phyloP scores from a whole-genome alignment of 441 rosid genomes.

The Aleurites moluccanus region DNA sequence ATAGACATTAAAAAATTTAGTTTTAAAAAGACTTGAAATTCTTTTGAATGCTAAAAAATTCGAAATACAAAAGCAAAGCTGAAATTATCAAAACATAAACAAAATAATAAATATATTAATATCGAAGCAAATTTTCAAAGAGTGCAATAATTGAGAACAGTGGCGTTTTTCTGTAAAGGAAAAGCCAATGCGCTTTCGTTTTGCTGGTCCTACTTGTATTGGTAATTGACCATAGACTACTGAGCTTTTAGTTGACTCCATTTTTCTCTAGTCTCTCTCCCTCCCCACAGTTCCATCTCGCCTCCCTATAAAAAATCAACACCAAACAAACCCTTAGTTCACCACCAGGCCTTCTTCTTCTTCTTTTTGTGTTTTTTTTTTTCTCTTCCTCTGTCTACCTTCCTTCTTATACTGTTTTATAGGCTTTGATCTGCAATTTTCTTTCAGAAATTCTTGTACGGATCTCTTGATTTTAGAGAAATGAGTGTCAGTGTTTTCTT shows the following conservation, averaged over 20 bases:
- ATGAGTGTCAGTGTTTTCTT: slow-evolving; percentile 10
- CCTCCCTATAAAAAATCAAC: neutral
- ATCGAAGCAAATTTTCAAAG: neutral
- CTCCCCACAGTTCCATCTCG: neutral
- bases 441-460: neutral
- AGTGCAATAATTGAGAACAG: neutral
- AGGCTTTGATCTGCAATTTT: neutral
- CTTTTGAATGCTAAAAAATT: too few species aligned
- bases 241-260: neutral
- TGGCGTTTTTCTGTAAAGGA: neutral
- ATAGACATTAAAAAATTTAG: too few species aligned
- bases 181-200: neutral
- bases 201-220: neutral
- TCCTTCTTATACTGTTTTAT: neutral
- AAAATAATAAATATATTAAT: neutral
- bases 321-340: neutral
- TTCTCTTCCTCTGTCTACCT: neutral
- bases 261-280: neutral
- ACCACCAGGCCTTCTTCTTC: neutral
- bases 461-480: neutral
- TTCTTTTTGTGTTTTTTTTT: too few species aligned
- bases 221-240: neutral
- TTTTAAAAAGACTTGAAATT: too few species aligned
- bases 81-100: too few species aligned
- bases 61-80: too few species aligned